Conservation (phyloP, 495 filamentous ascomycete genomes). For the Staphylotrichum tortipilum region DNA sequence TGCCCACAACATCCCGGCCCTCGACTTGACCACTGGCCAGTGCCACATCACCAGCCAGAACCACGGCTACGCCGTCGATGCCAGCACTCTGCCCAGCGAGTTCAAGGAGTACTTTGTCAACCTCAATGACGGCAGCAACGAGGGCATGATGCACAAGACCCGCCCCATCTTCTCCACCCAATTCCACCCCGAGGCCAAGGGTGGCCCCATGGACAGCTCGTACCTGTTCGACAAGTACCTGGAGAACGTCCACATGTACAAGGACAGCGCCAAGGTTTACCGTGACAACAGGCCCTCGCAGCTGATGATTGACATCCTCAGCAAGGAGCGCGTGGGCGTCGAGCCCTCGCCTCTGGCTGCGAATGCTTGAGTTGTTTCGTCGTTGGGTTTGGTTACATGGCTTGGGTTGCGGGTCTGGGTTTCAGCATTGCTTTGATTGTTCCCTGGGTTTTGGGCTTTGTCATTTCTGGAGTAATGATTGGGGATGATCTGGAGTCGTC, state of each 20-base stretch:
- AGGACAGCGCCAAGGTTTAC: slow-evolving; percentile 62
- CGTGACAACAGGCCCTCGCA: slow-evolving; percentile 77
- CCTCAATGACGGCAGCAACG: slow-evolving; percentile 90
- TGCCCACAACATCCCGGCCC: slow-evolving; percentile 93
- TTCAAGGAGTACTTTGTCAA: slow-evolving; percentile 99
- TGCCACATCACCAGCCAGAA: slow-evolving; percentile 99
- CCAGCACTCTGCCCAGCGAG: slow-evolving; percentile 66
- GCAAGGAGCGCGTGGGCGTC: slow-evolving; percentile 90
- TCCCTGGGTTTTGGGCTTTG: neutral
- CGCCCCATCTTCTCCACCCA: slow-evolving; percentile 97
- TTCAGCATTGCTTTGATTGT: neutral
- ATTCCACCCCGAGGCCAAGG: slow-evolving; percentile 97
- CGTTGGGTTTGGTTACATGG: neutral
- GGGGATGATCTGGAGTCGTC: neutral
- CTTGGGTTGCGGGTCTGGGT: slow-evolving; percentile 5
- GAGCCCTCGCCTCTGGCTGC: slow-evolving; percentile 49
- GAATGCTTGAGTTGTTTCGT: slow-evolving; percentile 21
- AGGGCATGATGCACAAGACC: slow-evolving; percentile 90
- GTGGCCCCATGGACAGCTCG: slow-evolving; percentile 84
- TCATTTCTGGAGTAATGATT: neutral
- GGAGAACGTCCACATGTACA: slow-evolving; percentile 78
- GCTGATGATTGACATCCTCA: slow-evolving; percentile 79
- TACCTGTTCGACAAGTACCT: slow-evolving; percentile 97
- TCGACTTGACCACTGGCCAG: slow-evolving; percentile 88
- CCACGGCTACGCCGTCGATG: slow-evolving; percentile 95